Percentiles rank a stretch among this genome's conserved stretches.
These are phyloP conservation scores for Sanghuangporus baumii DNA, from an alignment of 1,284 basidiomycete genomes.

Conservation along the genomic window DNA sequence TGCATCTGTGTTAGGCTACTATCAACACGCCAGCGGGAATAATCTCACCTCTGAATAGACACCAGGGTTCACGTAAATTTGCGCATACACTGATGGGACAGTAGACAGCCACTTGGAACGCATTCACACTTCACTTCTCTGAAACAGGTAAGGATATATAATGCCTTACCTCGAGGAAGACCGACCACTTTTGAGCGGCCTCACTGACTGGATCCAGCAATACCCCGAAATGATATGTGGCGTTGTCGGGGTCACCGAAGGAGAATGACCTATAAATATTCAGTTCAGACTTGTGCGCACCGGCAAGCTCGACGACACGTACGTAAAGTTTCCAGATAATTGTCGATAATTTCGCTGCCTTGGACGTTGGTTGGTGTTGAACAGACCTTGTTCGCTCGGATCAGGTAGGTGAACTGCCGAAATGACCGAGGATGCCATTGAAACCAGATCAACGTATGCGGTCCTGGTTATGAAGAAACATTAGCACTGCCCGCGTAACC, in stretches of 20 bases:
- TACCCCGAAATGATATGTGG: slow-evolving; percentile 69
- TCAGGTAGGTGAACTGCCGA: slow-evolving; percentile 63
- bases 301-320: slow-evolving; percentile 24
- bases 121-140: not conserved
- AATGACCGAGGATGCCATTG: slow-evolving; percentile 65
- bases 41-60: slow-evolving; percentile 56
- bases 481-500: not conserved
- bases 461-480: slow-evolving; percentile 32
- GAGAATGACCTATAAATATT: slow-evolving; percentile 51
- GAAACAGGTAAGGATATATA: not conserved
- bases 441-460: slow-evolving; percentile 53
- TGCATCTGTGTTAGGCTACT: slow-evolving; percentile 27
- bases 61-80: slow-evolving; percentile 74
- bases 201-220: slow-evolving; percentile 86
- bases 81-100: slow-evolving; percentile 59
- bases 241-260: slow-evolving; percentile 60
- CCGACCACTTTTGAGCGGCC: slow-evolving; percentile 79
- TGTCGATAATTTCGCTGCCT: slow-evolving; percentile 53
- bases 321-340: slow-evolving; percentile 63
- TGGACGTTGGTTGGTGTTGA: slow-evolving; percentile 55
- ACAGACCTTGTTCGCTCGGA: slow-evolving; percentile 67
- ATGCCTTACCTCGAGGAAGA: slow-evolving; percentile 59
- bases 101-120: slow-evolving; percentile 47
- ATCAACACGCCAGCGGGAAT: not conserved
- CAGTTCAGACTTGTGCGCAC: not conserved